phyloP scores from a whole-genome alignment of 441 rosid species.

The Raphanus hybrid region DNA sequence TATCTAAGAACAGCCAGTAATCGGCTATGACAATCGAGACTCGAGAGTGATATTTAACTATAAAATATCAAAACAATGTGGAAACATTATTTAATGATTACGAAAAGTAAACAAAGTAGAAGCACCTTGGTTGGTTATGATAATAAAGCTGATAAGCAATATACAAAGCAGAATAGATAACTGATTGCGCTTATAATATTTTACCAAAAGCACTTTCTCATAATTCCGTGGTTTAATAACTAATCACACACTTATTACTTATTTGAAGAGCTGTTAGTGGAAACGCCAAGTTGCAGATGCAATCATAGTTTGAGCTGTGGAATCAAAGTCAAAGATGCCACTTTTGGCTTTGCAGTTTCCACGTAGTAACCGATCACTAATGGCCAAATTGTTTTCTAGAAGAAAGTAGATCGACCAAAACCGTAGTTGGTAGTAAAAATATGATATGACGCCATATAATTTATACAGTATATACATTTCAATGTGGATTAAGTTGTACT shows the following conservation, averaged over 20 bases:
- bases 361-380: constrained; percentile 24
- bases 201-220: constrained; percentile 22
- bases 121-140: constrained; percentile 29
- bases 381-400: neutral
- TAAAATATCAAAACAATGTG: constrained; percentile 18
- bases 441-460: neutral
- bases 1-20: no score
- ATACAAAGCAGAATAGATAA: constrained; percentile 21
- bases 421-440: constrained; percentile 19
- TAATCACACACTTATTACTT: constrained; percentile 25
- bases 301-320: constrained; percentile 22
- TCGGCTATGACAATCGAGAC: constrained; percentile 22
- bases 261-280: constrained; percentile 1
- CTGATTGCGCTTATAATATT: constrained; percentile 30
- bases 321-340: constrained; percentile 35
- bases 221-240: constrained; percentile 26
- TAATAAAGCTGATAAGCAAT: constrained; percentile 34
- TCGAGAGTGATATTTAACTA: constrained; percentile 21
- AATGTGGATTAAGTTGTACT: neutral
- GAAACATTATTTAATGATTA: neutral
- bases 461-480: neutral
- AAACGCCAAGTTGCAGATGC: constrained; percentile 32
- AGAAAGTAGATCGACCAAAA: constrained; percentile 22
- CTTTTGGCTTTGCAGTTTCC: constrained; percentile 32
- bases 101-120: constrained; percentile 1